Evolutionary conservation across 2,329 filamentous ascomycete genomes (phyloP).

Genomic region (Pseudogymnoascus sp.): DNA sequence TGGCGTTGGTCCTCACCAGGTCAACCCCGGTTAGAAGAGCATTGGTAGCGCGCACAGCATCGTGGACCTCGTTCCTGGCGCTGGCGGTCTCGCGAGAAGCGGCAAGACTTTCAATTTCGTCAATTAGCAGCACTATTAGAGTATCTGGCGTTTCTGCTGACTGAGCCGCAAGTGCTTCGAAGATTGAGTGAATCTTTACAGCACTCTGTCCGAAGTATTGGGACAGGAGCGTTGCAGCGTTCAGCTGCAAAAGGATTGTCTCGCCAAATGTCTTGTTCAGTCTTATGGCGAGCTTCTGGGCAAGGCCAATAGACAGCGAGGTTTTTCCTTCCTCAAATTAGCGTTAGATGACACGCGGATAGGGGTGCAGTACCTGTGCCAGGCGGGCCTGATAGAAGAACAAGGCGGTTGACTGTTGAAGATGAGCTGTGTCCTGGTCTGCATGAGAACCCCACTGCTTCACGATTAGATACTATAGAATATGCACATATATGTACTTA

Average conservation of each 20-base stretch:
- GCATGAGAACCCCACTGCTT: constrained; percentile 19
- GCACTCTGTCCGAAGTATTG: constrained; percentile 42
- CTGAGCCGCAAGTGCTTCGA: constrained; percentile 31
- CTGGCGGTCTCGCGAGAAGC: constrained; percentile 20
- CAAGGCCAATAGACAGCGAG: constrained; percentile 93
- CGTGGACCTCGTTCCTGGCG: constrained; percentile 22
- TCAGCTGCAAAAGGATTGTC: constrained; percentile 36
- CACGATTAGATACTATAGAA: background rate
- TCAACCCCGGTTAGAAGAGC: constrained; percentile 27
- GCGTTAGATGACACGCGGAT: background rate
- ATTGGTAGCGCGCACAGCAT: constrained; percentile 27
- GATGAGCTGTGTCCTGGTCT: constrained; percentile 58
- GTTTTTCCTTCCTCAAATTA: constrained; percentile 48
- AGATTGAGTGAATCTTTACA: constrained; percentile 35
- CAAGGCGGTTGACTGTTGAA: constrained; percentile 76
- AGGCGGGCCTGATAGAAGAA: constrained; percentile 83
- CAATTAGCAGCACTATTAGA: constrained; percentile 27
- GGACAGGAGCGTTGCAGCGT: constrained; percentile 37
- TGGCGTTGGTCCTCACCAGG: constrained; percentile 18
- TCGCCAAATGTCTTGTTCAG: constrained; percentile 31
- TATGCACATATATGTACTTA: constrained; percentile 16
- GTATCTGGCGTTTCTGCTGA: constrained; percentile 19
- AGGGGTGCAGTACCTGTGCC: constrained; percentile 52
- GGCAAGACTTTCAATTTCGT: constrained; percentile 29
- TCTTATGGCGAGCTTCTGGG: constrained; percentile 45